Conservation (phyloP, 1,139 yeast genomes). For the Arxiozyma heterogenica region DNA sequence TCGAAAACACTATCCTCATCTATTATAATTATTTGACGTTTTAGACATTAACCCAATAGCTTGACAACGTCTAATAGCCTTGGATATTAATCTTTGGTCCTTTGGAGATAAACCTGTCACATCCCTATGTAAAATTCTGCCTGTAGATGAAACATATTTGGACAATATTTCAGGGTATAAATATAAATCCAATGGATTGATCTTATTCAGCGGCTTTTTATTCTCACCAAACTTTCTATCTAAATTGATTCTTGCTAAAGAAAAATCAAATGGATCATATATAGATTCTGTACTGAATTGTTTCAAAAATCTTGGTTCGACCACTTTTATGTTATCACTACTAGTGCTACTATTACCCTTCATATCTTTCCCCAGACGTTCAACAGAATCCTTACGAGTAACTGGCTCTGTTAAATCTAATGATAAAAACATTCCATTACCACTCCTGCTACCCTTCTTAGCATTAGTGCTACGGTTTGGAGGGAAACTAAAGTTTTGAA, state of each 20-base stretch:
- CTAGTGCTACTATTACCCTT: too few relatives aligned
- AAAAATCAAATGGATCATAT: conserved; percentile 71
- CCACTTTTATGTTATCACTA: background rate
- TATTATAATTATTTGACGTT: conserved; percentile 37
- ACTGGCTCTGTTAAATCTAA: background rate
- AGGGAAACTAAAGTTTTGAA: background rate
- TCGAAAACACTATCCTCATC: background rate
- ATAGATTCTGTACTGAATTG: conserved; percentile 36
- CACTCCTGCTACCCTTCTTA: background rate
- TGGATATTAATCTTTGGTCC: conserved; percentile 56
- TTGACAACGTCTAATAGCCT: conserved; percentile 62
- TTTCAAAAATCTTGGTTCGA: conserved; percentile 22
- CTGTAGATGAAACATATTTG: conserved; percentile 49
- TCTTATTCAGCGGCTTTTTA: conserved; percentile 32
- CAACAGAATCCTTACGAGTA: background rate
- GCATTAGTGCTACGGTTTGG: background rate
- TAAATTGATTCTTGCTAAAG: conserved; percentile 42
- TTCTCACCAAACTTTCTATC: conserved; percentile 24
- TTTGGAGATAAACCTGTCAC: conserved; percentile 55
- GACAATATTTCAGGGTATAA: conserved; percentile 58
- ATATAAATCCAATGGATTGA: conserved; percentile 58
- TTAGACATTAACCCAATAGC: conserved; percentile 57
- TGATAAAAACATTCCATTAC: background rate
- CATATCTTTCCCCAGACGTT: background rate
- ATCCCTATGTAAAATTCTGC: conserved; percentile 57